These are phyloP conservation scores for Talaromyces liani DNA, from an alignment of 495 filamentous ascomycete genomes.

Conservation along the genomic window DNA sequence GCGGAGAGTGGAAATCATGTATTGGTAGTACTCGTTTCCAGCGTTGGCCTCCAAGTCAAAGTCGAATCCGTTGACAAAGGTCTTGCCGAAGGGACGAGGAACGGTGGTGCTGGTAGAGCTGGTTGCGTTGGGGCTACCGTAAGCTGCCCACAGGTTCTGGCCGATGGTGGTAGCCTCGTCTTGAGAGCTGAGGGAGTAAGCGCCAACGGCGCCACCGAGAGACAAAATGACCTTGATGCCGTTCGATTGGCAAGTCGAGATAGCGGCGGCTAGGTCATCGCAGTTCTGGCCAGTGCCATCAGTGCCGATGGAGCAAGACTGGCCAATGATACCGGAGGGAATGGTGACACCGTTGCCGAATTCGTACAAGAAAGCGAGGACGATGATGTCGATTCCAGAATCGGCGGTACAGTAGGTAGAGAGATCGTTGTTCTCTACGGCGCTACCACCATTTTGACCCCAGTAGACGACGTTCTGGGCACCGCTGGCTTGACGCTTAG, in stretches of 20 bases:
- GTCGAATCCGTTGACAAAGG: constrained; percentile 54
- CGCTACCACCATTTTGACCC: constrained; percentile 34
- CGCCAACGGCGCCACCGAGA: constrained; percentile 35
- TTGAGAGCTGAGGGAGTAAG: constrained; percentile 29
- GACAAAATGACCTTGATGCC: constrained; percentile 44
- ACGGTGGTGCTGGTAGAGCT: neutral
- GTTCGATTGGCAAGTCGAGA: constrained; percentile 40
- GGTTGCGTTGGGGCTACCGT: constrained; percentile 20
- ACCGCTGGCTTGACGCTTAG: constrained; percentile 3
- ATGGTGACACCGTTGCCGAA: constrained; percentile 24
- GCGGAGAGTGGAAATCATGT: constrained; percentile 39
- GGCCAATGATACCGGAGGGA: constrained; percentile 20
- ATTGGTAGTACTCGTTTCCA: constrained; percentile 27
- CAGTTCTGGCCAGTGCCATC: constrained; percentile 17
- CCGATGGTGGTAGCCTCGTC: constrained; percentile 39
- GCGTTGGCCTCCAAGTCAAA: constrained; percentile 33
- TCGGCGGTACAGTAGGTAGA: constrained; percentile 28
- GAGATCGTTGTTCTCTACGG: constrained; percentile 35
- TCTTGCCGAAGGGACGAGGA: constrained; percentile 44
- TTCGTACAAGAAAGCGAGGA: constrained; percentile 44
- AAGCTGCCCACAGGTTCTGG: constrained; percentile 44
- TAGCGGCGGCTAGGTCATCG: constrained; percentile 33
- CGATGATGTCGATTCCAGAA: constrained; percentile 41
- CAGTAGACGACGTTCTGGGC: constrained; percentile 37
- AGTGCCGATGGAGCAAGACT: constrained; percentile 16